phyloP scores from a whole-genome alignment of 2,329 filamentous ascomycete species.

The Stagonosporopsis cucurbitacearum region DNA sequence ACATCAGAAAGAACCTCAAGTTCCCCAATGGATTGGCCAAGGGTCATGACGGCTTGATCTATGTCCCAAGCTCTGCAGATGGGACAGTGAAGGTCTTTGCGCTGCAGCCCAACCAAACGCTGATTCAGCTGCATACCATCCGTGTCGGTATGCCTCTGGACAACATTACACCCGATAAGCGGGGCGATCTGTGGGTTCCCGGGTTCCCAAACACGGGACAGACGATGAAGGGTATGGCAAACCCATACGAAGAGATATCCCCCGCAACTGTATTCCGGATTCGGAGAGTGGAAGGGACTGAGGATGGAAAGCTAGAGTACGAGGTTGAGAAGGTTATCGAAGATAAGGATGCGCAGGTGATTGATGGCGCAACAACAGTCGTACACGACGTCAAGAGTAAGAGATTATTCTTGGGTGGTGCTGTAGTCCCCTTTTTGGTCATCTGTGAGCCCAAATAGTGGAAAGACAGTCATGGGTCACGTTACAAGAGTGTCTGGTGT shows the following conservation, averaged over 20 bases:
- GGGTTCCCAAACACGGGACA: conserved; percentile 27
- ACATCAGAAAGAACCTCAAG: conserved; percentile 33
- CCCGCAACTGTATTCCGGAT: conserved; percentile 33
- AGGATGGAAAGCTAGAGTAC: conserved; percentile 20
- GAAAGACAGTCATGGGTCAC: neutral
- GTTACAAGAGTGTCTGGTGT: neutral
- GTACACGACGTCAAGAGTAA: conserved; percentile 37
- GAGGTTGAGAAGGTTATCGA: conserved; percentile 37
- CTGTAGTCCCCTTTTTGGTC: conserved; percentile 13
- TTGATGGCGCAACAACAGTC: conserved; percentile 34
- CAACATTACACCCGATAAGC: conserved; percentile 35
- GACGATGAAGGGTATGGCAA: conserved; percentile 17
- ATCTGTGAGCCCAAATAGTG: conserved; percentile 15
- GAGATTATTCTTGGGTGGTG: conserved; percentile 33
- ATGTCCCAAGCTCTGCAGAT: conserved; percentile 36
- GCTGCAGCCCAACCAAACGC: conserved; percentile 23
- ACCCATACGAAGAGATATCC: conserved; percentile 23
- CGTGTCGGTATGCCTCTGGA: conserved; percentile 36
- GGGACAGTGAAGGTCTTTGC: conserved; percentile 33
- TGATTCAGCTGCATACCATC: conserved; percentile 32
- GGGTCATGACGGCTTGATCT: conserved; percentile 34
- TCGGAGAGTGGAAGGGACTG: conserved; percentile 15
- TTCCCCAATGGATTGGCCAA: conserved; percentile 39
- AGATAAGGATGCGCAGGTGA: conserved; percentile 29
- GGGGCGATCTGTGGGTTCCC: conserved; percentile 35